phyloP scores from a whole-genome alignment of 352 stramenopile species.

The Phytophthora pluvialis region DNA sequence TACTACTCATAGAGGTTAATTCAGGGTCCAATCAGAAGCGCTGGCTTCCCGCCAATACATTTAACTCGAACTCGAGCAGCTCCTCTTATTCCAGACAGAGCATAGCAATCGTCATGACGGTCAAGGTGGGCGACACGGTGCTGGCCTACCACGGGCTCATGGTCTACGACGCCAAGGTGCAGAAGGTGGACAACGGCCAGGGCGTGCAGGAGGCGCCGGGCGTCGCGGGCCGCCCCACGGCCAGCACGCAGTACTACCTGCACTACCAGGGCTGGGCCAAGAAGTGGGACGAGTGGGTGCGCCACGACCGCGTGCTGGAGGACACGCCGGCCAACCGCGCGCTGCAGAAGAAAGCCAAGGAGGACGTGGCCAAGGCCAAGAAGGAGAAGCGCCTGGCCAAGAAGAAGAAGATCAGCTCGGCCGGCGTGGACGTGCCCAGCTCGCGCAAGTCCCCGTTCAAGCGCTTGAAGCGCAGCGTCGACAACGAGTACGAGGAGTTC shows the following conservation, averaged over 20 bases:
- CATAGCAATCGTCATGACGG: constrained; percentile 40
- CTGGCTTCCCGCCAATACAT: constrained; percentile 8
- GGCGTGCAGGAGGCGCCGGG: constrained; percentile 46
- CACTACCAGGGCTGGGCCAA: constrained; percentile 93
- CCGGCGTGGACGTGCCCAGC: constrained; percentile 54
- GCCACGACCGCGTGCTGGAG: constrained; percentile 71
- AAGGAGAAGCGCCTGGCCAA: constrained; percentile 59
- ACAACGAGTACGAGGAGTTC: constrained; percentile 77
- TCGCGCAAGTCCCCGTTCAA: constrained; percentile 79
- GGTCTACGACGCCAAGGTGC: constrained; percentile 89
- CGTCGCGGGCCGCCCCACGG: constrained; percentile 16
- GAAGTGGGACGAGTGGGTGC: constrained; percentile 93
- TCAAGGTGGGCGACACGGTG: constrained; percentile 76
- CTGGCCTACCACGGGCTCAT: constrained; percentile 83
- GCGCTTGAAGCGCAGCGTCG: constrained; percentile 65
- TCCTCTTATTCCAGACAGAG: no score
- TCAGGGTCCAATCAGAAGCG: no score
- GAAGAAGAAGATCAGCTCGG: constrained; percentile 76
- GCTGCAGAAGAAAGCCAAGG: constrained; percentile 65
- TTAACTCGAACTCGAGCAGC: not conserved
- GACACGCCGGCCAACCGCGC: constrained; percentile 62
- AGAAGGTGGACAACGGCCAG: constrained; percentile 79
- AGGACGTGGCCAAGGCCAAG: constrained; percentile 52
- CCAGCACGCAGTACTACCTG: constrained; percentile 83
- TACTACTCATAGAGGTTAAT: no score